Percentiles rank a stretch among this genome's conserved stretches.
Conservation (phyloP, 1,139 yeast genomes). For the Yamadazyma taylorii region DNA sequence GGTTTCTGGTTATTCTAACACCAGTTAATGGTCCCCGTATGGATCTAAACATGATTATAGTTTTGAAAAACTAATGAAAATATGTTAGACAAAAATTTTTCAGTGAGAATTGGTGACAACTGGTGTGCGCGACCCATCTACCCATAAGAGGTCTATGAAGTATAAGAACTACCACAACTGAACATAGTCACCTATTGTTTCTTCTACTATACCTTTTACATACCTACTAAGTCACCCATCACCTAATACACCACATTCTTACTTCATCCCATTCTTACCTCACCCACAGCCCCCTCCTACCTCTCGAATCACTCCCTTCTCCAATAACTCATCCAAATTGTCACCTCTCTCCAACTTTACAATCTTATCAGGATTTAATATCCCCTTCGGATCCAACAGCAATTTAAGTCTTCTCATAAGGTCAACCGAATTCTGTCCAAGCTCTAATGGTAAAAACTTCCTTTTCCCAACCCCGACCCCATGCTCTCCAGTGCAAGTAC, state of each 20-base stretch:
- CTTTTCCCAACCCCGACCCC: constrained; percentile 51
- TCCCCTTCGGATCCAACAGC: constrained; percentile 40
- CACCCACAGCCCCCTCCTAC: constrained; percentile 6
- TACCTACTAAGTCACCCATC: no score
- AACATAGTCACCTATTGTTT: no score
- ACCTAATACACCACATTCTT: no score
- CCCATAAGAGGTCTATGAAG: neutral
- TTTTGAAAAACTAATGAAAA: neutral
- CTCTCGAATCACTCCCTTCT: constrained; percentile 20
- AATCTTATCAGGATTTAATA: constrained; percentile 46
- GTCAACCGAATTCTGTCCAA: constrained; percentile 39
- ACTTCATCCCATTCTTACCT: no score
- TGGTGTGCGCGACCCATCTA: neutral
- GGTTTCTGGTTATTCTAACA: neutral
- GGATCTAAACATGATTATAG: constrained; percentile 6
- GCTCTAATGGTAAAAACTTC: constrained; percentile 34
- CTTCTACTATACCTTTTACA: no score
- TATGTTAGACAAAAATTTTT: neutral
- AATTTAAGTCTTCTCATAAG: constrained; percentile 45
- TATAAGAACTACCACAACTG: no score
- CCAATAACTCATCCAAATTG: constrained; percentile 31
- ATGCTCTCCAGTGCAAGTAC: constrained; percentile 51
- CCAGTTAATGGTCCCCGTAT: no score
- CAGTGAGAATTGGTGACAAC: neutral
- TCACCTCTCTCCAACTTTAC: constrained; percentile 41